Evolutionary conservation across 2,329 filamentous ascomycete genomes (phyloP), one percentile per base, ranked within the genome.

Genomic region (Graphilbum sp.): DNA sequence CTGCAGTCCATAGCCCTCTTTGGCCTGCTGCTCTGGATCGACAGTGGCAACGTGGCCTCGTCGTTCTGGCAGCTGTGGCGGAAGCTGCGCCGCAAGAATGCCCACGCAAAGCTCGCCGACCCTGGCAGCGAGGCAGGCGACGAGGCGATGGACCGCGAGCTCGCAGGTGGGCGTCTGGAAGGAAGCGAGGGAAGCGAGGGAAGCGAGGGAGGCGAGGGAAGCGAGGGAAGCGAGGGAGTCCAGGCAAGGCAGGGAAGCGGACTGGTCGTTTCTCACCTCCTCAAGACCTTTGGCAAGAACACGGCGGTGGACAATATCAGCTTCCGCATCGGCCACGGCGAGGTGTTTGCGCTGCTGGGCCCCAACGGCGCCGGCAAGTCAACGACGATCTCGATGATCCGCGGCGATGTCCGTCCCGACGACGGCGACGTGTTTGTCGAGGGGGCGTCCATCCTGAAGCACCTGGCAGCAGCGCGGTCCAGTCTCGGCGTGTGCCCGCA

Each of bases 301-400:
- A 74, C 76, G 1, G 87, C 84, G 3, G 85, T 95, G n/a, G 78
- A 93, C 48, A 82, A 94, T 49, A 72, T 92, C 32, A 83, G 79
- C 0, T 94, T 95, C 49, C 79, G 79, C 16, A 79, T 95, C 24
- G 70, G 72, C 15, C 74, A 72, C 35, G 79, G 82, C 36, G 80
- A 94, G 53, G 81, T 93, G 1, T 94, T 93, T 57, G 86, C 86
- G 0, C 67, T 95, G 0, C 69, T 96, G 1, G 87, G 87, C 0
- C 86, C 87, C 15, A 94, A 94, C 51, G 86, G 87, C 19, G 88
- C 87, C 2, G 87, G 87, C 41, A 95, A 95, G 50, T 85, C 79
- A 0, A 93, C 86, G 0, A 92, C 81, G 0, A 93, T 95, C 48
- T 84, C 79, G 2, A 64, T 94, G 32, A 85, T 96, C 46, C 74